Evolutionary conservation across 2,329 filamentous ascomycete species (phyloP), one percentile per base, ranked within the genome.

Genomic region (Epichloe bromicola): DNA sequence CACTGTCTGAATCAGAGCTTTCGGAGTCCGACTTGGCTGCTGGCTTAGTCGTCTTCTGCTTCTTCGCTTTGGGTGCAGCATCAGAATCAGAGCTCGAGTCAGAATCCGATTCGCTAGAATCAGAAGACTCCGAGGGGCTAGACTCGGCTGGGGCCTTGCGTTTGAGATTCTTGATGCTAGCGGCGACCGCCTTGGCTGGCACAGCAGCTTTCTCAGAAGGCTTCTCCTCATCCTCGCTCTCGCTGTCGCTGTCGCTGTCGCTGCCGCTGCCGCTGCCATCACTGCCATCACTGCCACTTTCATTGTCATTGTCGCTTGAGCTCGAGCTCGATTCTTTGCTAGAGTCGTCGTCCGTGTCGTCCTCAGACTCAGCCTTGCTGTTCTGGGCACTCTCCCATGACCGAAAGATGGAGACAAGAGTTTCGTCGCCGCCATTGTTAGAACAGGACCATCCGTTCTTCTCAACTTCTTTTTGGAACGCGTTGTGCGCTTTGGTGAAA

Each of bases 401-500:
- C 58, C 74, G 65, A 59, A 74, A 80, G 36, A 80, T 65, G 39
- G 67, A 67, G 37, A 73, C 70, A 2, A 81, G 70, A 4, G 73
- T 73, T 37, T 68, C 60, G 37, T 67, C 62, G 49, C 51, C 30
- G 1, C 50, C 23, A 6, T 52, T 45, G 2, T 54, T 52, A 17
- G 48, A 56, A 19, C 66, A 56, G 19, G 61, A 60, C 71, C 71
- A 76, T 48, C 72, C 74, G 56, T 75, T 74, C 66, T 70, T 73
- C 62, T 68, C 74, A 49, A 78, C 72, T 61, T 88, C 80, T 62
- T 82, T 79, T 58, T 73, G 71, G 60, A 88, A 83, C 5, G 79
- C 76, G 53, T 74, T 70, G 60, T 76, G 77, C 44, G 85, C 78
- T 53, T 73, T 72, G 46, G 73, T 65, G 59, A 86, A 85, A n/a